phyloP scores from a whole-genome alignment of 305 asterid species.

The Fraxinus xanthoxyloides region DNA sequence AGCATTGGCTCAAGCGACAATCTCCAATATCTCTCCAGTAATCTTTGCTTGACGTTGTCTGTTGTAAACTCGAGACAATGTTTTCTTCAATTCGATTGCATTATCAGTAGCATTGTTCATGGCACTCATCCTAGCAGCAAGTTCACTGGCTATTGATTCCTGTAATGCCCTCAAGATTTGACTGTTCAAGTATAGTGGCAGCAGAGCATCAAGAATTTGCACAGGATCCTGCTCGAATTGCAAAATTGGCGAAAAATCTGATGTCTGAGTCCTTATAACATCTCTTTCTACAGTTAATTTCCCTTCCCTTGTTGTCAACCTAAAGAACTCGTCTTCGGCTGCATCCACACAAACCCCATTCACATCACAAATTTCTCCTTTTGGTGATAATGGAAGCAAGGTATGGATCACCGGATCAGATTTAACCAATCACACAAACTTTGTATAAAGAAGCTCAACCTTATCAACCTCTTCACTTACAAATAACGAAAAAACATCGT shows the following conservation, averaged over 20 bases:
- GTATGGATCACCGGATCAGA: constrained; percentile 80
- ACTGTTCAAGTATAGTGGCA: constrained; percentile 91
- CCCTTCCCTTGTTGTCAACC: constrained; percentile 81
- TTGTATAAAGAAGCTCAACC: constrained; percentile 79
- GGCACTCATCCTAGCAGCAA: constrained; percentile 93
- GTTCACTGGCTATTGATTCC: constrained; percentile 90
- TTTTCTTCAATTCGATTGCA: constrained; percentile 72
- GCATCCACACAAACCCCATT: constrained; percentile 86
- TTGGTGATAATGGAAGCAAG: constrained; percentile 67
- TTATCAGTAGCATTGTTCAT: constrained; percentile 86
- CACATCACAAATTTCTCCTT: constrained; percentile 77
- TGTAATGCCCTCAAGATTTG: constrained; percentile 88
- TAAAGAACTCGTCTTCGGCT: constrained; percentile 79
- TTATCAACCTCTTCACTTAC: constrained; percentile 83
- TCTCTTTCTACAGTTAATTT: constrained; percentile 78
- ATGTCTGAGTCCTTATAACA: constrained; percentile 50
- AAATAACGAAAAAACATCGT: constrained; percentile 75
- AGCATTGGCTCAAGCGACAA: constrained; percentile 83
- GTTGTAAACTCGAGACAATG: constrained; percentile 62
- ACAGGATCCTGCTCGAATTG: constrained; percentile 96
- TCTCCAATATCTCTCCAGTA: constrained; percentile 94
- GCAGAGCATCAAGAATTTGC: constrained; percentile 85
- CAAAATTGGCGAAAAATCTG: constrained; percentile 77
- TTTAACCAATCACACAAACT: constrained; percentile 77
- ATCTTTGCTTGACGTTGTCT: constrained; percentile 91